phyloP scores from a whole-genome alignment of 805 yeast species.

The Spencermartinsiella europaea region DNA sequence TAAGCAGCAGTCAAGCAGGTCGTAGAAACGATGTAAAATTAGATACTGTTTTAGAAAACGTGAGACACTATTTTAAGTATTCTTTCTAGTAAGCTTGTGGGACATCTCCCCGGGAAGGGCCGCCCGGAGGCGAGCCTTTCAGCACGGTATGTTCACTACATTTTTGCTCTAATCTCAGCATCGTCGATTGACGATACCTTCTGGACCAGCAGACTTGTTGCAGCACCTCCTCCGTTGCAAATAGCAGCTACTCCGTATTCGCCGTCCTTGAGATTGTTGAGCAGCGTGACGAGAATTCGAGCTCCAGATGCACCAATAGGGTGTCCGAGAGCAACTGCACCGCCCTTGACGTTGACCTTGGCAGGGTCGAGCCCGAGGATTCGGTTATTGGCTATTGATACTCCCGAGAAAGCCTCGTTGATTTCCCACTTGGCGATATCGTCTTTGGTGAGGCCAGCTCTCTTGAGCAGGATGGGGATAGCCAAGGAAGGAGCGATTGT shows the following conservation, averaged over 20 bases:
- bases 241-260: conserved; percentile 89
- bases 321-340: conserved; percentile 94
- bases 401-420: conserved; percentile 96
- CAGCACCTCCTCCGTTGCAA: conserved; percentile 99
- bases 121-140: too few relatives aligned
- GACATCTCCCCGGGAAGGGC: too few relatives aligned
- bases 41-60: too few relatives aligned
- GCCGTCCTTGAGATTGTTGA: conserved; percentile 50
- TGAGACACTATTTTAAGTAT: too few relatives aligned
- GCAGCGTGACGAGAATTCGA: conserved; percentile 61
- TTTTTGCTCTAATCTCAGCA: not conserved
- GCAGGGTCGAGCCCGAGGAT: conserved; percentile 56
- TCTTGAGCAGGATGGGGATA: conserved; percentile 84
- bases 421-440: conserved; percentile 83
- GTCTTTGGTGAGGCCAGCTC: conserved; percentile 57
- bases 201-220: conserved; percentile 84
- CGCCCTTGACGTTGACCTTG: conserved; percentile 86
- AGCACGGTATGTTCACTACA: too few relatives aligned
- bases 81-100: too few relatives aligned
- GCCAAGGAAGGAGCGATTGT: conserved; percentile 93
- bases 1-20: too few relatives aligned
- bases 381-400: conserved; percentile 80
- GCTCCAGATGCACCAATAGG: conserved; percentile 98
- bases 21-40: too few relatives aligned
- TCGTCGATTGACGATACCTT: conserved; percentile 27